phyloP scores from a whole-genome alignment of 345 rosid genomes.

The Litchi chinensis region DNA sequence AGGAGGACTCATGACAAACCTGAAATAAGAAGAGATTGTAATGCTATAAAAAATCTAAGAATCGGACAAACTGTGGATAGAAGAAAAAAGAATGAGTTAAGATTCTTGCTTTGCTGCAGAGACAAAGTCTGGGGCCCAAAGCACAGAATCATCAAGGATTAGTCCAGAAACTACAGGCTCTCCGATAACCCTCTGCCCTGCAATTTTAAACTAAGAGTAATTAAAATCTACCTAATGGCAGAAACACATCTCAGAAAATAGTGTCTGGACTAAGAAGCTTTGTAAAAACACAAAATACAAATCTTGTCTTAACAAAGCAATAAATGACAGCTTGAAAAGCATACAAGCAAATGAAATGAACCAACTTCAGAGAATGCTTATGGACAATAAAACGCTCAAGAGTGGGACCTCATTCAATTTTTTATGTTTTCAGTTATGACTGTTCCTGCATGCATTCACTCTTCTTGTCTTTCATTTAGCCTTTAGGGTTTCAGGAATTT shows the following conservation, averaged over 20 bases:
- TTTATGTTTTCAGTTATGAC: not conserved
- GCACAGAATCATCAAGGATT: conserved; percentile 81
- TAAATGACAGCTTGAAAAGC: not conserved
- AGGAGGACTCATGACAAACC: conserved; percentile 99
- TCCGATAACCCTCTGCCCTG: conserved; percentile 95
- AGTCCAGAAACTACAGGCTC: conserved; percentile 95
- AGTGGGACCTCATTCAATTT: not conserved
- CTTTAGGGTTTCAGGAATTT: not conserved
- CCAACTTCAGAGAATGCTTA: not conserved
- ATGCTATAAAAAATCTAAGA: conserved; percentile 9
- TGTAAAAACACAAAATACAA: not conserved
- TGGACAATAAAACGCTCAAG: not conserved
- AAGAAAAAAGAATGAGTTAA: not conserved
- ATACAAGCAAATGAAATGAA: conserved; percentile 8
- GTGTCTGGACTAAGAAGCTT: not conserved
- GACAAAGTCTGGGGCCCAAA: conserved; percentile 85
- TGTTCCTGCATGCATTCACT: not conserved
- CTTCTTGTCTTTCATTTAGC: not conserved
- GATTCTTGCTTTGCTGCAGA: conserved; percentile 79
- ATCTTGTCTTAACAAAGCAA: not conserved
- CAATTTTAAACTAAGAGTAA: conserved; percentile 30
- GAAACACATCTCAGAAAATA: not conserved
- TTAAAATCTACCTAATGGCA: not conserved
- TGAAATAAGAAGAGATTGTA: conserved; percentile 36
- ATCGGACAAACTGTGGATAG: conserved; percentile 4